phyloP scores from a whole-genome alignment of 441 rosid genomes.

The Adansonia gregorii region DNA sequence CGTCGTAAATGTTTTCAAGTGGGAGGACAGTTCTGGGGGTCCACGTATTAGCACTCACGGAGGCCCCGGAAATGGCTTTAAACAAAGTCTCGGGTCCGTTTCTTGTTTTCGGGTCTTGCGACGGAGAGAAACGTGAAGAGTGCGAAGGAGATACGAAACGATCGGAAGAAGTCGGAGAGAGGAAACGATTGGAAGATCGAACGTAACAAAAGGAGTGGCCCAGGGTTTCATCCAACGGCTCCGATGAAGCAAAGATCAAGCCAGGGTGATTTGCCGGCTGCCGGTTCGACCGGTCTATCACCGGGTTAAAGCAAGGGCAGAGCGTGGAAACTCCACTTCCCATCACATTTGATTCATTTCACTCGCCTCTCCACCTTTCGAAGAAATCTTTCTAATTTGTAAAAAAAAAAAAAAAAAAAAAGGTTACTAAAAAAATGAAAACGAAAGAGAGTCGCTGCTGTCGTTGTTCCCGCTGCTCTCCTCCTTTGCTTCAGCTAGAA shows the following conservation, averaged over 20 bases:
- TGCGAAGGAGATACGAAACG: slow-evolving; percentile 82
- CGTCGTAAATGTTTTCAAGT: slow-evolving; percentile 74
- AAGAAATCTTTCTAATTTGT: slow-evolving; percentile 29
- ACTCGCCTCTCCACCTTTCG: slow-evolving; percentile 35
- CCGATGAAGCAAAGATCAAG: slow-evolving; percentile 54
- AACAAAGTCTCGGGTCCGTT: slow-evolving; percentile 56
- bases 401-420: slow-evolving; percentile 7
- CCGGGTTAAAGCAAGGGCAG: slow-evolving; percentile 74
- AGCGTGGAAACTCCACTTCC: slow-evolving; percentile 87
- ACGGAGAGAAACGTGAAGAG: slow-evolving; percentile 84
- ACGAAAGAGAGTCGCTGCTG: slow-evolving; percentile 21
- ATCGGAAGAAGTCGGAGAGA: slow-evolving; percentile 77
- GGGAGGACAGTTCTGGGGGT: slow-evolving; percentile 85
- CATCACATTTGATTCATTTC: slow-evolving; percentile 82
- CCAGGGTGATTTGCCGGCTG: slow-evolving; percentile 40
- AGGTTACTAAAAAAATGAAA: not conserved
- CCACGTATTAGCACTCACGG: slow-evolving; percentile 83
- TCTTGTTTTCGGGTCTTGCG: slow-evolving; percentile 51
- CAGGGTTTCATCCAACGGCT: slow-evolving; percentile 84
- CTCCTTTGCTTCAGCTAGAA: slow-evolving; percentile 19
- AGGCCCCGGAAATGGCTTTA: slow-evolving; percentile 86
- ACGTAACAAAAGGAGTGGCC: slow-evolving; percentile 93
- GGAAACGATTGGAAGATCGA: slow-evolving; percentile 78
- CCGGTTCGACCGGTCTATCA: slow-evolving; percentile 44
- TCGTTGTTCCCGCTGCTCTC: not conserved